phyloP scores from a whole-genome alignment of 2,329 filamentous ascomycete species.

The Dendrostoma leiphaemia region DNA sequence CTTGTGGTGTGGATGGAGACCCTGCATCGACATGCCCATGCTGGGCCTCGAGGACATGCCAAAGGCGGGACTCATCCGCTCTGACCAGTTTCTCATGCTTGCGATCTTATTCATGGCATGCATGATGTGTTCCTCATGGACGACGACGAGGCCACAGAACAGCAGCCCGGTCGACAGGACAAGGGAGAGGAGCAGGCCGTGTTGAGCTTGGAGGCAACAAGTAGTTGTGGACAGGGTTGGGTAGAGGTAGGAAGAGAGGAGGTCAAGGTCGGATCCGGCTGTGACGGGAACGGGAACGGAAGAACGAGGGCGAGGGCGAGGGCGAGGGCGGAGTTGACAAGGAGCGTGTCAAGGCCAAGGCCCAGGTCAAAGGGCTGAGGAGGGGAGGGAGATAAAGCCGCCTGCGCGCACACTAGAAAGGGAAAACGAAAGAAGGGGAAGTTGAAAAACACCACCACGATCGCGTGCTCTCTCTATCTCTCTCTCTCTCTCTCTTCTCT shows the following conservation, averaged over 20 bases:
- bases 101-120: conserved; percentile 68
- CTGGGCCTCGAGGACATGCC: conserved; percentile 59
- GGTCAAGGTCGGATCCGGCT: background rate
- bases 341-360: conserved; percentile 27
- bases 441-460: conserved; percentile 7
- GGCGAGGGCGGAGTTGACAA: conserved; percentile 13
- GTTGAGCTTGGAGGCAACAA: too few relatives aligned
- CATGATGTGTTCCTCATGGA: conserved; percentile 19
- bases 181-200: background rate
- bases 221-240: conserved; percentile 18
- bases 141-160: conserved; percentile 14
- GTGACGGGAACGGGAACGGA: background rate
- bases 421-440: conserved; percentile 29
- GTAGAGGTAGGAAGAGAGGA: conserved; percentile 3
- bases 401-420: conserved; percentile 35
- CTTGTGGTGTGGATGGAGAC: conserved; percentile 58
- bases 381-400: conserved; percentile 13
- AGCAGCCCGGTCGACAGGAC: conserved; percentile 18
- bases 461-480: conserved; percentile 19
- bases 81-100: conserved; percentile 71
- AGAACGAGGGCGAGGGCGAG: background rate
- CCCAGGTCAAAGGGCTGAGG: conserved; percentile 23
- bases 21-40: conserved; percentile 54
- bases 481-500: too few relatives aligned
- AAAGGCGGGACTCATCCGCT: conserved; percentile 67